Evolutionary conservation across 2,329 filamentous ascomycete species (phyloP).

Genomic region (Xylaria sp.): DNA sequence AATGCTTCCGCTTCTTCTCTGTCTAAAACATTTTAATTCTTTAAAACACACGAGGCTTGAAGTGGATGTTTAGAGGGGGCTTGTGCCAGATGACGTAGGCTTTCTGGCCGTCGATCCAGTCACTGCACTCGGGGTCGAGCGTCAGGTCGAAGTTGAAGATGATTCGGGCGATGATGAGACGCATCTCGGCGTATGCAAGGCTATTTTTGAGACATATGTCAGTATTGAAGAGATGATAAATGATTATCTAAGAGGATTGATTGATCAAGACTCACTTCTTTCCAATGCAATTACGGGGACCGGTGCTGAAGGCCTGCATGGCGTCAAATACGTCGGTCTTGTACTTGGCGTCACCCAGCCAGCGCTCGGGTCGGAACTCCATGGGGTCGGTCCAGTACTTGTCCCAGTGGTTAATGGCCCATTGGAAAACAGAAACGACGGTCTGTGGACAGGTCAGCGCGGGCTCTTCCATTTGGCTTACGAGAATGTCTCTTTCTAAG

Average conservation of each 20-base stretch:
- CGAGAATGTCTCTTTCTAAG: neutral
- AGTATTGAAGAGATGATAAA: constrained; percentile 14
- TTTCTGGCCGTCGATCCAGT: constrained; percentile 50
- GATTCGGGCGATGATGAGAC: constrained; percentile 53
- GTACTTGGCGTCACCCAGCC: constrained; percentile 49
- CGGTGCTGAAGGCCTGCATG: constrained; percentile 53
- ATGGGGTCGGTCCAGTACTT: constrained; percentile 53
- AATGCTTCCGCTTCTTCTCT: neutral
- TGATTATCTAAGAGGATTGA: neutral
- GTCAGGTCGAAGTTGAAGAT: constrained; percentile 55
- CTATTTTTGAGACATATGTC: constrained; percentile 39
- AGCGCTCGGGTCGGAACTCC: constrained; percentile 56
- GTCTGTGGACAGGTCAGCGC: constrained; percentile 46
- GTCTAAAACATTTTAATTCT: neutral
- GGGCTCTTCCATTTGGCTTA: neutral
- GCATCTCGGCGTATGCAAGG: constrained; percentile 57
- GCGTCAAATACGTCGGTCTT: constrained; percentile 50
- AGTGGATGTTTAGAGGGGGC: constrained; percentile 49
- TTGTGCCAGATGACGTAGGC: constrained; percentile 53
- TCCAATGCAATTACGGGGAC: constrained; percentile 56
- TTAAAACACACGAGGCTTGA: constrained; percentile 41
- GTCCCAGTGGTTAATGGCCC: constrained; percentile 51
- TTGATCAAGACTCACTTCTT: constrained; percentile 50
- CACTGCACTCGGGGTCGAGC: constrained; percentile 43
- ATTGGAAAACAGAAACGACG: constrained; percentile 54